A percentile compares a stretch with the other conserved stretches of the same genome.
Evolutionary conservation across 2,329 filamentous ascomycete genomes (phyloP).

Genomic region (Phialophora verrucosa): DNA sequence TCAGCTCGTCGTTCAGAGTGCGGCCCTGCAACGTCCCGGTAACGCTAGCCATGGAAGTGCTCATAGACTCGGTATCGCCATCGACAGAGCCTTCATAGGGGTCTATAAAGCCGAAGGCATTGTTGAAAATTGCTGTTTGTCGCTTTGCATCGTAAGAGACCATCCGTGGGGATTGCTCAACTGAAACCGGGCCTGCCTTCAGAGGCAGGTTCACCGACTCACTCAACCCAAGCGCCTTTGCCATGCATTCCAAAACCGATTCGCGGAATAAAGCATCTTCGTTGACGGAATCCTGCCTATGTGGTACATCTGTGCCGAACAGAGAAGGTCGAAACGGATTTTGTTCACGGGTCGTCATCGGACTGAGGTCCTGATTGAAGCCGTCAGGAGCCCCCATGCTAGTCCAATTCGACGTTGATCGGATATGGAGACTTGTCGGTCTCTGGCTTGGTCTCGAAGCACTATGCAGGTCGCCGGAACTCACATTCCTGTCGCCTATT

Average conservation of each 20-base stretch:
- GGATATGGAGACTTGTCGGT: constrained; percentile 31
- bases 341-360: constrained; percentile 53
- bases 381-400: constrained; percentile 27
- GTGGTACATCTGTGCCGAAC: constrained; percentile 32
- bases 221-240: constrained; percentile 86
- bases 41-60: constrained; percentile 68
- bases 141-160: constrained; percentile 81
- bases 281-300: constrained; percentile 74
- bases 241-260: constrained; percentile 92
- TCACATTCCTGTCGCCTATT: constrained; percentile 56
- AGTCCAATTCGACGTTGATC: constrained; percentile 28
- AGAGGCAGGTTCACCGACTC: constrained; percentile 52
- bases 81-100: constrained; percentile 78
- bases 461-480: constrained; percentile 71
- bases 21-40: constrained; percentile 68
- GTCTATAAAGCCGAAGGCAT: constrained; percentile 91
- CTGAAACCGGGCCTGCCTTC: constrained; percentile 70
- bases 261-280: constrained; percentile 89
- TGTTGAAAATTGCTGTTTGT: constrained; percentile 79
- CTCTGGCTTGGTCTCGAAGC: constrained; percentile 26
- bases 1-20: constrained; percentile 75
- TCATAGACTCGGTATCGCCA: constrained; percentile 84
- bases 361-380: constrained; percentile 40
- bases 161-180: constrained; percentile 82
- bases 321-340: constrained; percentile 45